Percentiles rank a stretch among this genome's conserved stretches.
These are phyloP conservation scores for Durusdinium trenchii DNA, from an alignment of 73 alveolate species.

Conservation along the genomic window DNA sequence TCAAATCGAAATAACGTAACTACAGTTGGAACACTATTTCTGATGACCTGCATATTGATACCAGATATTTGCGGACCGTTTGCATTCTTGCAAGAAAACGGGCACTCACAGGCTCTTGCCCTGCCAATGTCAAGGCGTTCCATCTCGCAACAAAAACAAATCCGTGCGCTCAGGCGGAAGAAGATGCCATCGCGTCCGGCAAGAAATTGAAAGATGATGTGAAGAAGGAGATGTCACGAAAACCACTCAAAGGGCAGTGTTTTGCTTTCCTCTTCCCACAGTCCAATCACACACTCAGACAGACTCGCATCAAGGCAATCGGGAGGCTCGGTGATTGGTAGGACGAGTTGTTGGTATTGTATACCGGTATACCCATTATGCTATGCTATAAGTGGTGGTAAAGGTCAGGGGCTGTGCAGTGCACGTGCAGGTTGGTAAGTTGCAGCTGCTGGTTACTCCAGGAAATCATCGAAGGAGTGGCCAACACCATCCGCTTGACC, in stretches of 20 bases:
- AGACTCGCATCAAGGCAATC: background rate
- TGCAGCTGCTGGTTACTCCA: background rate
- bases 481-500: slow-evolving; percentile 91
- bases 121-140: too few relatives aligned
- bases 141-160: too few relatives aligned
- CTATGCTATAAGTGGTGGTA: background rate
- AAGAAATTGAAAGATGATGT: slow-evolving; percentile 52
- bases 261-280: background rate
- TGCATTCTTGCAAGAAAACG: too few relatives aligned
- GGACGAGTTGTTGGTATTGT: background rate
- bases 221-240: background rate
- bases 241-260: too few relatives aligned
- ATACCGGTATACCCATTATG: too few relatives aligned
- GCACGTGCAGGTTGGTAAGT: background rate
- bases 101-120: too few relatives aligned
- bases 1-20: too few relatives aligned
- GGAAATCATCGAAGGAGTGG: slow-evolving; percentile 86
- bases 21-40: too few relatives aligned
- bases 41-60: too few relatives aligned
- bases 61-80: too few relatives aligned
- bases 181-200: slow-evolving; percentile 77
- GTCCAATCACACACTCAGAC: background rate
- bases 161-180: background rate
- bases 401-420: background rate
- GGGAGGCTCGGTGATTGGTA: background rate